Evolutionary conservation across 345 rosid species (phyloP).

Genomic region (Acer campestre): DNA sequence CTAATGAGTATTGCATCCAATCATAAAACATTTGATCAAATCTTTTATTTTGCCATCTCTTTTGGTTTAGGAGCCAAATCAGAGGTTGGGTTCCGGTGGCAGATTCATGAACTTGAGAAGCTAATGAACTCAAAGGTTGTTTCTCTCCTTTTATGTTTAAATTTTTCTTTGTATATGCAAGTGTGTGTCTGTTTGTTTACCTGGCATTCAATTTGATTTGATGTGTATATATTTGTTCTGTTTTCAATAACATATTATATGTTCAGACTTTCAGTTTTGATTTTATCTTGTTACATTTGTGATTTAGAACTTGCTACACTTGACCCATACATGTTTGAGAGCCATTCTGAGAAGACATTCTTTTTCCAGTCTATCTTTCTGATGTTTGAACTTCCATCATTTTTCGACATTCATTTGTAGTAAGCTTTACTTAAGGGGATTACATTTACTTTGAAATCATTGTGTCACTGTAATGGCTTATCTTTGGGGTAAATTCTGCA

Average conservation of each 20-base stretch:
- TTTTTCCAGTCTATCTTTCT: no score
- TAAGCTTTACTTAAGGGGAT: no score
- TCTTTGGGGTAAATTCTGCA: neutral
- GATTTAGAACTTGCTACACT: no score
- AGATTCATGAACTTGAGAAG: slow-evolving; percentile 65
- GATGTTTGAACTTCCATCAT: no score
- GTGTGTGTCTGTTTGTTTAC: neutral
- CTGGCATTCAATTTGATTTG: neutral
- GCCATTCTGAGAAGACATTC: no score
- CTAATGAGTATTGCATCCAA: neutral
- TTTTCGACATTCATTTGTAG: no score
- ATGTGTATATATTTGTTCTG: neutral
- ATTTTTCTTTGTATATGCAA: slow-evolving; percentile 14
- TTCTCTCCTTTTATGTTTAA: slow-evolving; percentile 19
- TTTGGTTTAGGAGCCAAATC: slow-evolving; percentile 44
- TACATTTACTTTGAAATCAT: no score
- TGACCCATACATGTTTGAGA: no score
- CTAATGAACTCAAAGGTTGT: slow-evolving; percentile 84
- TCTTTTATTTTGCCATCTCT: neutral
- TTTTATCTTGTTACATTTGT: no score
- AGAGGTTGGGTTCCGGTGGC: slow-evolving; percentile 49
- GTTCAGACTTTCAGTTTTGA: no score
- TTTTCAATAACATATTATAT: no score
- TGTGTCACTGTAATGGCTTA: no score
- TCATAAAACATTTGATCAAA: neutral